These are phyloP conservation scores for Wickerhamomyces bisporus DNA, from an alignment of 805 yeast genomes.

Conservation along the genomic window DNA sequence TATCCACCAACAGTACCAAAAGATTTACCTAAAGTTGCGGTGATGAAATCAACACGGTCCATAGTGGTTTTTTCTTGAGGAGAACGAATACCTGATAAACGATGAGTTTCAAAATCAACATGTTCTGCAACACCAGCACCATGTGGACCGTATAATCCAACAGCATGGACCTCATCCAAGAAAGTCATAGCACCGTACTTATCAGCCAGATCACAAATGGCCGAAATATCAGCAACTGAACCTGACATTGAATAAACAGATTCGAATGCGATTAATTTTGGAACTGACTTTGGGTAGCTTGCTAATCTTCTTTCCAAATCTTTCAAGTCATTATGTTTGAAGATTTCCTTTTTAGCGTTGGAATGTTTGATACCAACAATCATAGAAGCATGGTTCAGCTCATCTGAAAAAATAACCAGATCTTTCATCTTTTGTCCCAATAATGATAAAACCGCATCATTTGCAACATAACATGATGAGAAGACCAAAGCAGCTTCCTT, in stretches of 20 bases:
- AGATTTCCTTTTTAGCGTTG: slow-evolving; percentile 79
- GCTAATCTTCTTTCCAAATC: slow-evolving; percentile 80
- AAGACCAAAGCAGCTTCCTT: slow-evolving; percentile 95
- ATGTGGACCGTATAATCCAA: slow-evolving; percentile 98
- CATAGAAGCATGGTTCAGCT: slow-evolving; percentile 96
- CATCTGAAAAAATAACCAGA: slow-evolving; percentile 89
- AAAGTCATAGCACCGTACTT: slow-evolving; percentile 97
- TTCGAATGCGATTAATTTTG: slow-evolving; percentile 95
- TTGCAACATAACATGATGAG: slow-evolving; percentile 93
- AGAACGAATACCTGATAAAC: slow-evolving; percentile 55
- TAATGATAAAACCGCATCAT: slow-evolving; percentile 88
- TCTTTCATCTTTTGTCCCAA: slow-evolving; percentile 89
- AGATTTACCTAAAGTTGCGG: slow-evolving; percentile 97
- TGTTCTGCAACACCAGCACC: slow-evolving; percentile 99
- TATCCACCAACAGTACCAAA: slow-evolving; percentile 98
- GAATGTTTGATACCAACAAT: slow-evolving; percentile 93
- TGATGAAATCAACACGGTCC: slow-evolving; percentile 92
- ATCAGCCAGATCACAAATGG: slow-evolving; percentile 92
- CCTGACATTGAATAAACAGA: slow-evolving; percentile 99
- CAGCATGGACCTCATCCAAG: slow-evolving; percentile 98
- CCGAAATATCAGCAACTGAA: slow-evolving; percentile 88
- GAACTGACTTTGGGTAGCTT: slow-evolving; percentile 77
- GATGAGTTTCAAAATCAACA: slow-evolving; percentile 79
- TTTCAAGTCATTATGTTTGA: slow-evolving; percentile 82
- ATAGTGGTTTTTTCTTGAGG: slow-evolving; percentile 55